Percentiles rank a stretch among this genome's conserved stretches.
Conservation (phyloP, 2,329 filamentous ascomycete species). For the Purpureocillium lavendulum region DNA sequence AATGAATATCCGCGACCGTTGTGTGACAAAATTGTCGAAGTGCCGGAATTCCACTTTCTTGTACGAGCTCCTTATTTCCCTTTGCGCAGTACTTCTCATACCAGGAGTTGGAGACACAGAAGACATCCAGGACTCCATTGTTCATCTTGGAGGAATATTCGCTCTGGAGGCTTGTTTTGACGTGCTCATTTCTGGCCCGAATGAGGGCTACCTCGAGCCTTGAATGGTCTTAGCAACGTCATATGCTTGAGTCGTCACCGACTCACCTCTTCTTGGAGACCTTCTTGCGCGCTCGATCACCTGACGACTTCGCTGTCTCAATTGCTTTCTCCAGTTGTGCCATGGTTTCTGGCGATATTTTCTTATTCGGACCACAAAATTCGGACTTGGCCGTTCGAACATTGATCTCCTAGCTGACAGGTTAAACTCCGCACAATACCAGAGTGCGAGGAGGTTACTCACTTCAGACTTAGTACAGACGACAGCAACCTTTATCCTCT, state of each 20-base stretch:
- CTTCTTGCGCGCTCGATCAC: conserved; percentile 14
- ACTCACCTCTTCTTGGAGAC: conserved; percentile 13
- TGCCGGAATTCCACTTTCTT: conserved; percentile 20
- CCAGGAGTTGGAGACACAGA: conserved; percentile 24
- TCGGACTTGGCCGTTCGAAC: conserved; percentile 13
- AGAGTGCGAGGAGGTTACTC: neutral
- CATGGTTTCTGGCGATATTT: conserved; percentile 11
- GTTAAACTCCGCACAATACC: too few relatives aligned
- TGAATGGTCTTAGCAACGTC: conserved; percentile 1
- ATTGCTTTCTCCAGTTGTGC: conserved; percentile 17
- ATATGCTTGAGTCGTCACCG: too few relatives aligned
- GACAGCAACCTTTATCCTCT: conserved; percentile 19
- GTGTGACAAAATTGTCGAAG: conserved; percentile 23
- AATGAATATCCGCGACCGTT: conserved; percentile 22
- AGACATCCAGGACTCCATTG: conserved; percentile 17
- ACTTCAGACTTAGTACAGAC: conserved; percentile 25
- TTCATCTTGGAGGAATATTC: conserved; percentile 16
- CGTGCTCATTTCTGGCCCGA: conserved; percentile 18
- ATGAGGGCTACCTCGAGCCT: conserved; percentile 20
- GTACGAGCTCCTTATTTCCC: conserved; percentile 16
- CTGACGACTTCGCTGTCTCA: conserved; percentile 11
- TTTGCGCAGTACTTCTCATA: conserved; percentile 22
- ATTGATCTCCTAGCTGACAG: conserved; percentile 18
- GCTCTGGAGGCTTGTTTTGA: conserved; percentile 15
- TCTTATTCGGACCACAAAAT: conserved; percentile 16